phyloP scores from a whole-genome alignment of 495 filamentous ascomycete genomes.

The Neurospora sp. region DNA sequence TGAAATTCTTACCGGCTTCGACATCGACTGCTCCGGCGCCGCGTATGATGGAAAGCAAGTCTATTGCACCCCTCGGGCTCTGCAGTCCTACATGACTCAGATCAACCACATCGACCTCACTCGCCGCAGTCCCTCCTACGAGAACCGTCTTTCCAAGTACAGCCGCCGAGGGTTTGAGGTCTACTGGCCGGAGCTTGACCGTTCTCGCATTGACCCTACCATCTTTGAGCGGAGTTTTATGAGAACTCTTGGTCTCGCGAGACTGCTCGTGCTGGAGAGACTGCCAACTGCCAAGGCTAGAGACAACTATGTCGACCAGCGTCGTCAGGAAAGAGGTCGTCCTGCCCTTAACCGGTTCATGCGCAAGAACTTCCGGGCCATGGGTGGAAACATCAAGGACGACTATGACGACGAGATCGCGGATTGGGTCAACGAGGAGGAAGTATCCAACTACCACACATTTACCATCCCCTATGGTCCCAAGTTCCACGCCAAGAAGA shows the following conservation, averaged over 20 bases:
- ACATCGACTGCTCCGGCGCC: slow-evolving; percentile 72
- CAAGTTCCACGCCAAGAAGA: slow-evolving; percentile 58
- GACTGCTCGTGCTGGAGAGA: slow-evolving; percentile 69
- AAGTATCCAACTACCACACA: slow-evolving; percentile 66
- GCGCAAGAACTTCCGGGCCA: slow-evolving; percentile 12
- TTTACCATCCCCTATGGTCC: slow-evolving; percentile 69
- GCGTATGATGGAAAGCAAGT: slow-evolving; percentile 73
- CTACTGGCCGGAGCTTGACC: slow-evolving; percentile 62
- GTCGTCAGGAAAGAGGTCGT: slow-evolving; percentile 59
- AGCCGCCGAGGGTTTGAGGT: slow-evolving; percentile 74
- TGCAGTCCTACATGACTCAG: slow-evolving; percentile 70
- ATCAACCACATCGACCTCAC: slow-evolving; percentile 69
- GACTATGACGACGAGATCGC: slow-evolving; percentile 64
- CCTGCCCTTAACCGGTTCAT: slow-evolving; percentile 30
- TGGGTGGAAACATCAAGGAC: slow-evolving; percentile 58
- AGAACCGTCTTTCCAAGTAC: slow-evolving; percentile 82
- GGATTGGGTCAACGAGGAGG: slow-evolving; percentile 66
- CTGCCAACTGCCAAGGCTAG: slow-evolving; percentile 55
- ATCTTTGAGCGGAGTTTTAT: slow-evolving; percentile 74
- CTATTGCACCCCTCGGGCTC: slow-evolving; percentile 56
- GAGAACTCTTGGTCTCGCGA: slow-evolving; percentile 63
- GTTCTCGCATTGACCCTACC: slow-evolving; percentile 64
- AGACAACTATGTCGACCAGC: slow-evolving; percentile 53
- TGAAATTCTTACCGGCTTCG: slow-evolving; percentile 76
- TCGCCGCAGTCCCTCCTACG: slow-evolving; percentile 72